phyloP scores from a whole-genome alignment of 1,139 yeast genomes.

The Williopsis jadinii region DNA sequence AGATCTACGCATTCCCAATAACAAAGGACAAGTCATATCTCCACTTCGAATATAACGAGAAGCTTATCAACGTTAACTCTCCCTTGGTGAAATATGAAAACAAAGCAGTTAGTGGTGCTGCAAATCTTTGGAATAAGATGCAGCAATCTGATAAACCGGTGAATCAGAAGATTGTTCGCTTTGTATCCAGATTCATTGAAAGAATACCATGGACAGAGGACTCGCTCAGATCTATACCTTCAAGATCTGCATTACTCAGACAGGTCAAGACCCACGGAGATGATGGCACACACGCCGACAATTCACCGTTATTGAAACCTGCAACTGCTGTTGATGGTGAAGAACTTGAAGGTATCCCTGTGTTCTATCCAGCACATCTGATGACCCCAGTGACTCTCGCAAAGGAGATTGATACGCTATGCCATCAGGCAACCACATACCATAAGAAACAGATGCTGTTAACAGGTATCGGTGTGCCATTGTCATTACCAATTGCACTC shows the following conservation, averaged over 20 bases:
- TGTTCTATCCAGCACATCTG: conserved; percentile 23
- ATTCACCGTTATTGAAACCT: not conserved
- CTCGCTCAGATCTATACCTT: conserved; percentile 43
- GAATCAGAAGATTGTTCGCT: conserved; percentile 35
- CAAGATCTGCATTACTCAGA: conserved; percentile 24
- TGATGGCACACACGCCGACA: conserved; percentile 1
- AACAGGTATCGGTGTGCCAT: conserved; percentile 62
- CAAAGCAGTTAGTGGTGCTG: conserved; percentile 39
- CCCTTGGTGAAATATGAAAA: conserved; percentile 26
- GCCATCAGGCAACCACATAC: conserved; percentile 30
- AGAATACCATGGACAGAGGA: conserved; percentile 46
- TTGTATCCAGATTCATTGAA: conserved; percentile 34
- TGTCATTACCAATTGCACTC: conserved; percentile 73
- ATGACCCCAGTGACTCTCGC: conserved; percentile 19
- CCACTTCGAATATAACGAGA: conserved; percentile 49
- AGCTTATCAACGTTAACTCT: conserved; percentile 26
- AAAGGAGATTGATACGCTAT: conserved; percentile 23
- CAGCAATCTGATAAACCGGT: conserved; percentile 33
- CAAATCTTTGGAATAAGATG: conserved; percentile 39
- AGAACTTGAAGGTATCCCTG: conserved; percentile 8
- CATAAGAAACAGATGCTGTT: conserved; percentile 39
- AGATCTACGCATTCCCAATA: conserved; percentile 46
- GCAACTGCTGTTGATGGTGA: not conserved
- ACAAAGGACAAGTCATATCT: conserved; percentile 49
- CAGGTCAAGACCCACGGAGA: conserved; percentile 7